A percentile compares a stretch with the other conserved stretches of the same genome.
Evolutionary conservation across 2,329 filamentous ascomycete genomes (phyloP).

Genomic region (Pestalotiopsis sp.): DNA sequence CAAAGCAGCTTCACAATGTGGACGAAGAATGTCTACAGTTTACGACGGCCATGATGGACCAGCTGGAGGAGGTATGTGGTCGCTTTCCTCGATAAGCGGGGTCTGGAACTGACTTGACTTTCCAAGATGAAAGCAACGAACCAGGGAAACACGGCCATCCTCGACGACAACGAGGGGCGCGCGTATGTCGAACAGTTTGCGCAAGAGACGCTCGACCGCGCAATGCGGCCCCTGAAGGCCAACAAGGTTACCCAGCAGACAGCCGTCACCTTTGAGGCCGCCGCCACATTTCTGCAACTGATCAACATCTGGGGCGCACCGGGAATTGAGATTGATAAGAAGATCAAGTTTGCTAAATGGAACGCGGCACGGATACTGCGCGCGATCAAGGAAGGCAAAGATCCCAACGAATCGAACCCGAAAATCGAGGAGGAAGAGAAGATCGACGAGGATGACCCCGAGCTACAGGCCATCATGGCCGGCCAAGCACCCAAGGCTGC

Average conservation of each 20-base stretch:
- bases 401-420: slow-evolving; percentile 91
- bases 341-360: slow-evolving; percentile 96
- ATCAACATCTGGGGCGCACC: slow-evolving; percentile 79
- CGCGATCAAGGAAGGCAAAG: slow-evolving; percentile 85
- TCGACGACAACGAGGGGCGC: slow-evolving; percentile 83
- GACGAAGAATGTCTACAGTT: slow-evolving; percentile 80
- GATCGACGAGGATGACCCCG: slow-evolving; percentile 67
- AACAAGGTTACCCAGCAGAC: slow-evolving; percentile 89
- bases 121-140: slow-evolving; percentile 71
- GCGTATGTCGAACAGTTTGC: slow-evolving; percentile 96
- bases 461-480: slow-evolving; percentile 51
- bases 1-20: slow-evolving; percentile 74
- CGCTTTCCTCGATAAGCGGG: background rate
- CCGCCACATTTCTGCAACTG: slow-evolving; percentile 89
- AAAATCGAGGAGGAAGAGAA: slow-evolving; percentile 57
- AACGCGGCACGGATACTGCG: slow-evolving; percentile 90
- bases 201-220: slow-evolving; percentile 82
- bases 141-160: slow-evolving; percentile 77
- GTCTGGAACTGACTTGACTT: background rate
- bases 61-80: slow-evolving; percentile 71
- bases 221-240: slow-evolving; percentile 78
- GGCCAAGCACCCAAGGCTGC: slow-evolving; percentile 38
- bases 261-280: slow-evolving; percentile 89
- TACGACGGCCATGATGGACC: slow-evolving; percentile 86
- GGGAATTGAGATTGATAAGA: slow-evolving; percentile 76